Evolutionary conservation across 768 basidiomycete genomes (phyloP).

Genomic region (Leucocoprinus sp.): DNA sequence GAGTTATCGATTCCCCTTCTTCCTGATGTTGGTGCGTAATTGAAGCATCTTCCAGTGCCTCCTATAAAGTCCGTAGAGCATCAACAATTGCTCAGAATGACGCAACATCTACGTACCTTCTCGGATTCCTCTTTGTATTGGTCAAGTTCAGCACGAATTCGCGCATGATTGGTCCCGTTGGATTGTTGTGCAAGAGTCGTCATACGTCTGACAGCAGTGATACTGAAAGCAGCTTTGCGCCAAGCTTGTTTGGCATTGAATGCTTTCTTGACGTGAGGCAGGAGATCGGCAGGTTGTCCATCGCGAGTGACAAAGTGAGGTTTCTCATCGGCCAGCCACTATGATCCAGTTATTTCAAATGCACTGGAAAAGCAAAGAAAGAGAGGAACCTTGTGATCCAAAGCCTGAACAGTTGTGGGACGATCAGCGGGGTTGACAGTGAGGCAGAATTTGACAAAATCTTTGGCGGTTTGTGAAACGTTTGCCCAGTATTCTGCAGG

Average conservation of each 20-base stretch:
- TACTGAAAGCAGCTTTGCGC: slow-evolving; percentile 81
- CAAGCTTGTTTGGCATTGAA: slow-evolving; percentile 87
- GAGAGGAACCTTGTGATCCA: slow-evolving; percentile 53
- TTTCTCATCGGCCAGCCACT: slow-evolving; percentile 66
- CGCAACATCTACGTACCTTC: slow-evolving; percentile 21
- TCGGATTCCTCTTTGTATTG: slow-evolving; percentile 80
- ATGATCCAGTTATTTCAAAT: not conserved
- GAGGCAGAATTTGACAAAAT: slow-evolving; percentile 77
- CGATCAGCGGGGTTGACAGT: slow-evolving; percentile 74
- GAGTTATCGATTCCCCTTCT: not conserved
- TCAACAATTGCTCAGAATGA: not conserved
- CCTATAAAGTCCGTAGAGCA: not conserved
- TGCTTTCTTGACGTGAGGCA: slow-evolving; percentile 83
- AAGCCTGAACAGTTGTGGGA: slow-evolving; percentile 69
- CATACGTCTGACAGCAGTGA: slow-evolving; percentile 83
- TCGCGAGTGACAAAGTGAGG: slow-evolving; percentile 63
- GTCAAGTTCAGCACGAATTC: slow-evolving; percentile 51
- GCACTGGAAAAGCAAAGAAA: not conserved
- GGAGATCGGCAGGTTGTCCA: slow-evolving; percentile 64
- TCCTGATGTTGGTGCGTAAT: slow-evolving; percentile 12
- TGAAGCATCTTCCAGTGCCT: slow-evolving; percentile 12
- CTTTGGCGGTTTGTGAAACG: slow-evolving; percentile 74
- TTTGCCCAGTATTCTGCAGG: slow-evolving; percentile 78
- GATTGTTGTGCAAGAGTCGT: slow-evolving; percentile 39
- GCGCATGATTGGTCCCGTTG: slow-evolving; percentile 31